Evolutionary conservation across 225 moss, liverwort and hornwort species (phyloP), one percentile per base, ranked within the genome.

Genomic region (Physcomitrellopsis africana): DNA sequence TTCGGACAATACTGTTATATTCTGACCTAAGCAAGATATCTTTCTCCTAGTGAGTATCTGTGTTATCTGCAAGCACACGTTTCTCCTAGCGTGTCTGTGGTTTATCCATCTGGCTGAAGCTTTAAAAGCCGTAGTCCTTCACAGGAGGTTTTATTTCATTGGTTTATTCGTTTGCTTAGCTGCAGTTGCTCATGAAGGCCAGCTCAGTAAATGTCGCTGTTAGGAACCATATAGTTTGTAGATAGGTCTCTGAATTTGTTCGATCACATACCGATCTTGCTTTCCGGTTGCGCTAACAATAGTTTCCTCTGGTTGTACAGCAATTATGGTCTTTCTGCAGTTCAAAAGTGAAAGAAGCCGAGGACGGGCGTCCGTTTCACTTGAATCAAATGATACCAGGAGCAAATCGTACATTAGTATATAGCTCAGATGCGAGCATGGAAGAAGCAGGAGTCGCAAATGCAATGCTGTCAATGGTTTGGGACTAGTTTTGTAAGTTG

Each of bases 311-410:
- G 80, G 46, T 22, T 76, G 79, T 75, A 47, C 93, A 97, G 97
- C 90, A 87, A 69, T 82, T 99, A 55, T 99, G 97, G 97, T 93
- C 95, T 58, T 99, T 91, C 73, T 93, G 93, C 82, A 85, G 87
- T 81, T 74, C 89, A 27, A 87, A 93, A 79, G 95, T 93, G 59
- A 89, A 90, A 60, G 93, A 99, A 82, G 93, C 86, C 11, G 90
- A 88, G 55, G 82, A 81, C 16, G 96, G 93, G 65, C 86, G 92
- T 62, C 78, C 81, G 45, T 99, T 99, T 57, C 94, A 92, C 72
- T 86, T 99, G 73, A 95, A 93, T 55, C 97, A 93, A 78, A 84
- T 84, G 9, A 87, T 93, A 57, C 97, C 97, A 79, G 93, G 95
- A 46, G 93, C 89, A 24, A 87, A 85, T 57, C 76, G 76, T 24